Percentiles rank a stretch among this genome's conserved stretches.
These are phyloP conservation scores for Claviceps pusilla DNA, from an alignment of 2,329 filamentous ascomycete species.

Conservation along the genomic window DNA sequence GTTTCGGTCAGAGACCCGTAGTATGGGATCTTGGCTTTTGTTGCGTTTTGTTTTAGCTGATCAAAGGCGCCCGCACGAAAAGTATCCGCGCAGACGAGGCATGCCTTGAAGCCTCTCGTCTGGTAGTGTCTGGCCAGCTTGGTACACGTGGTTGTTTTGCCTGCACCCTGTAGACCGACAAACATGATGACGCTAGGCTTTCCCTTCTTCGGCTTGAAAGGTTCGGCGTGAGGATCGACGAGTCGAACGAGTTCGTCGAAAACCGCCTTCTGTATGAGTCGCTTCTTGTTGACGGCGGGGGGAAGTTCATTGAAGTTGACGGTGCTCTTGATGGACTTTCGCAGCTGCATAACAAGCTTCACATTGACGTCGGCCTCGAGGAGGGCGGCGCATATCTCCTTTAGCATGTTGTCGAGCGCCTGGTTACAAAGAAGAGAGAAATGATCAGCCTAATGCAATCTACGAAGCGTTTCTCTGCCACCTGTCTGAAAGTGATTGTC, in stretches of 20 bases:
- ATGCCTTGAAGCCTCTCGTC: slow-evolving; percentile 79
- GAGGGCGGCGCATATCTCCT: slow-evolving; percentile 91
- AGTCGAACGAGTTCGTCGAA: slow-evolving; percentile 94
- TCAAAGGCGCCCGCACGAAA: slow-evolving; percentile 98
- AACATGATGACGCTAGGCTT: slow-evolving; percentile 98
- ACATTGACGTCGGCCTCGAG: slow-evolving; percentile 97
- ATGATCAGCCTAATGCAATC: neutral
- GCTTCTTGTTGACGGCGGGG: slow-evolving; percentile 91
- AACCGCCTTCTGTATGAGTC: slow-evolving; percentile 91
- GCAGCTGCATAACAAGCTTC: slow-evolving; percentile 74
- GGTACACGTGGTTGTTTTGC: slow-evolving; percentile 96
- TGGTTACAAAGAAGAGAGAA: slow-evolving; percentile 17
- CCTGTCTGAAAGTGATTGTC: slow-evolving; percentile 8
- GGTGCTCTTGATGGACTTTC: slow-evolving; percentile 76
- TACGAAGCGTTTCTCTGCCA: neutral
- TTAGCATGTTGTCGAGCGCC: slow-evolving; percentile 96
- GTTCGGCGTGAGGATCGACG: slow-evolving; percentile 86
- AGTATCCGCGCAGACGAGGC: slow-evolving; percentile 91
- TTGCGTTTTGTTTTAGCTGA: slow-evolving; percentile 96
- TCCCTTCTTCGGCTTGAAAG: slow-evolving; percentile 94
- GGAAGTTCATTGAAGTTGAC: slow-evolving; percentile 94
- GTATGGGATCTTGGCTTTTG: slow-evolving; percentile 97
- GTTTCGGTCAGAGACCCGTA: slow-evolving; percentile 94
- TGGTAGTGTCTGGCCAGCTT: slow-evolving; percentile 94
- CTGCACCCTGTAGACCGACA: slow-evolving; percentile 90